Conservation (phyloP, 352 stramenopile species). For the Phytopythium boreale region DNA sequence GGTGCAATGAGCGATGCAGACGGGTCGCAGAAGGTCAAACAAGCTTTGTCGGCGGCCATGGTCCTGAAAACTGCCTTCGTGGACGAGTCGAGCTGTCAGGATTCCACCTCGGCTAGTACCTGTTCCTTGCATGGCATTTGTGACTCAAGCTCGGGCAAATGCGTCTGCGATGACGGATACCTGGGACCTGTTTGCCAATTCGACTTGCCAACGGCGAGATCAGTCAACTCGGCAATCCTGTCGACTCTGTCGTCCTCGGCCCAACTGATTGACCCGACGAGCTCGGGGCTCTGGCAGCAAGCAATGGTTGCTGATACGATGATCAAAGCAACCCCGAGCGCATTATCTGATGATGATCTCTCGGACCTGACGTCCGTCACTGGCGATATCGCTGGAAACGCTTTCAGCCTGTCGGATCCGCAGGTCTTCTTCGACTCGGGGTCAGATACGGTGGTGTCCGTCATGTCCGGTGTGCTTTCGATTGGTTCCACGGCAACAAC, state of each 20-base stretch:
- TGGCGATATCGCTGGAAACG: conserved; percentile 38
- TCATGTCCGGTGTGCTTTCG: conserved; percentile 37
- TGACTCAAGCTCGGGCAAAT: conserved; percentile 20
- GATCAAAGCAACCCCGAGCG: conserved; percentile 28
- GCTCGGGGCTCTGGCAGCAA: conserved; percentile 47
- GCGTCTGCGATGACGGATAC: conserved; percentile 33
- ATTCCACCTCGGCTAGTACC: not conserved
- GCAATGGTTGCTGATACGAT: conserved; percentile 44
- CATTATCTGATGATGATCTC: conserved; percentile 30
- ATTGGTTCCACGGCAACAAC: conserved; percentile 11
- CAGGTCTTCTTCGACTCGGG: conserved; percentile 38
- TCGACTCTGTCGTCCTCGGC: conserved; percentile 26
- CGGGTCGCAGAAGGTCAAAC: conserved; percentile 24
- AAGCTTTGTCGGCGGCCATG: conserved; percentile 39
- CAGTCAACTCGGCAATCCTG: conserved; percentile 43
- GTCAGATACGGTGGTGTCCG: conserved; percentile 34
- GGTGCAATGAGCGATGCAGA: conserved; percentile 12
- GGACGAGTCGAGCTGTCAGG: not conserved
- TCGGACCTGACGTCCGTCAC: conserved; percentile 36
- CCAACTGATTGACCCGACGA: conserved; percentile 33
- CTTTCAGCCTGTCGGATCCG: conserved; percentile 35
- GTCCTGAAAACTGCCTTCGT: conserved; percentile 42
- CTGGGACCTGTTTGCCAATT: conserved; percentile 46
- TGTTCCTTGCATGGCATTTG: conserved; percentile 39
- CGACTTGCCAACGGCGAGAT: conserved; percentile 26